Conservation (phyloP, 2,329 filamentous ascomycete genomes). For the Claviceps purpurea region DNA sequence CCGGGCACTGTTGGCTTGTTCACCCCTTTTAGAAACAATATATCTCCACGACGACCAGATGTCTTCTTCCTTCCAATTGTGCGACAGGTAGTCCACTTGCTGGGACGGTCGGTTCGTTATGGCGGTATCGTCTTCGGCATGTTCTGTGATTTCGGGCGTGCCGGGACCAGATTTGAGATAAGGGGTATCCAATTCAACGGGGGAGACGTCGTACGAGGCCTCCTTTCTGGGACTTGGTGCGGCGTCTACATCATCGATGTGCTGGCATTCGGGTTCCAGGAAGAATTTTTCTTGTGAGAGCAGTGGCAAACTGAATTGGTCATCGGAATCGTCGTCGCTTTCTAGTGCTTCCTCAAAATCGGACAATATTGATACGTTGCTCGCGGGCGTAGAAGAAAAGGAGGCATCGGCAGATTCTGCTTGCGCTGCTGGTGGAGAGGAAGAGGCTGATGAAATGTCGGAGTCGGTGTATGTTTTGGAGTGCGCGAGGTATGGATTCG, state of each 20-base stretch:
- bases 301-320: conserved; percentile 32
- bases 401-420: conserved; percentile 43
- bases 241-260: conserved; percentile 31
- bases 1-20: conserved; percentile 68
- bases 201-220: conserved; percentile 39
- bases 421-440: conserved; percentile 39
- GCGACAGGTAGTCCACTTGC: conserved; percentile 90
- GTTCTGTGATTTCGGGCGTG: conserved; percentile 40
- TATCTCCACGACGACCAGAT: conserved; percentile 97
- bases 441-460: conserved; percentile 38
- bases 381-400: conserved; percentile 48
- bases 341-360: conserved; percentile 37
- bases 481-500: conserved; percentile 25
- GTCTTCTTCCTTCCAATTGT: conserved; percentile 89
- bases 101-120: conserved; percentile 63
- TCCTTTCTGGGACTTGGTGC: conserved; percentile 35
- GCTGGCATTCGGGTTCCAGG: conserved; percentile 17
- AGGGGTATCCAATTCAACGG: conserved; percentile 39
- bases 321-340: conserved; percentile 30
- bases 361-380: conserved; percentile 47
- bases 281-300: conserved; percentile 35
- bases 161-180: conserved; percentile 41
- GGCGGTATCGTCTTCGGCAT: conserved; percentile 68
- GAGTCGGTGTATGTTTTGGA: conserved; percentile 32
- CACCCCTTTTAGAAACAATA: conserved; percentile 64